Evolutionary conservation across 208 protist genomes (phyloP).

Genomic region (Lotmaria passim): DNA sequence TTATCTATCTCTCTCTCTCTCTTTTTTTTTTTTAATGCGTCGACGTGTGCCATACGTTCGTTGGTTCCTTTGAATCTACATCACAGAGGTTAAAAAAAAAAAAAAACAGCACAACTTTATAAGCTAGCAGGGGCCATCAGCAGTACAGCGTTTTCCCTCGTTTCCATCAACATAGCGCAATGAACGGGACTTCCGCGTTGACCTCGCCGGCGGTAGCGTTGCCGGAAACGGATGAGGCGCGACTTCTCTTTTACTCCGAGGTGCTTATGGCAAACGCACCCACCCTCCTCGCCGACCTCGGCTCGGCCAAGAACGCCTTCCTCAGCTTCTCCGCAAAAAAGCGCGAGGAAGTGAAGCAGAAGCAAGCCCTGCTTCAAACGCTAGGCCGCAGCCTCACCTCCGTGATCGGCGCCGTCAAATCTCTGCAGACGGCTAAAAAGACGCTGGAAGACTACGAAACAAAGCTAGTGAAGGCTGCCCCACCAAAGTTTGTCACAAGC

Average conservation of each 20-base stretch:
- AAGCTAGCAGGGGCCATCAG: too few relatives aligned
- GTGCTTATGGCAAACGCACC: conserved; percentile 73
- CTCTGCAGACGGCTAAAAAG: conserved; percentile 35
- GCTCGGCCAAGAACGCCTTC: conserved; percentile 73
- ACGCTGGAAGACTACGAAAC: conserved; percentile 51
- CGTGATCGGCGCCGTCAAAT: conserved; percentile 21
- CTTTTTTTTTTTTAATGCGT: too few relatives aligned
- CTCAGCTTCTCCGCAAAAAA: conserved; percentile 74
- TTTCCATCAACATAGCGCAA: too few relatives aligned
- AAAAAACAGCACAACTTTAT: too few relatives aligned
- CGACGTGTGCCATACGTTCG: too few relatives aligned
- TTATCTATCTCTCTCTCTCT: too few relatives aligned
- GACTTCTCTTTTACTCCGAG: conserved; percentile 65
- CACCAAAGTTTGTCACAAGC: conserved; percentile 48
- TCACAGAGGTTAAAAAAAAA: too few relatives aligned
- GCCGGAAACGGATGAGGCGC: conserved; percentile 45
- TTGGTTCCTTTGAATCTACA: too few relatives aligned
- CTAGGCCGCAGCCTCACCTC: conserved; percentile 55
- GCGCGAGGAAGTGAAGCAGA: conserved; percentile 74
- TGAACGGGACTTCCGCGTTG: neutral
- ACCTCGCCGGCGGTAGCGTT: conserved; percentile 4
- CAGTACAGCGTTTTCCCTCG: too few relatives aligned
- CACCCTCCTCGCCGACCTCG: conserved; percentile 58
- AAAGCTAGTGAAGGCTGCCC: conserved; percentile 46
- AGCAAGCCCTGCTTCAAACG: conserved; percentile 59